phyloP scores from a whole-genome alignment of 2,329 filamentous ascomycete genomes.

The Diaporthe sp. region DNA sequence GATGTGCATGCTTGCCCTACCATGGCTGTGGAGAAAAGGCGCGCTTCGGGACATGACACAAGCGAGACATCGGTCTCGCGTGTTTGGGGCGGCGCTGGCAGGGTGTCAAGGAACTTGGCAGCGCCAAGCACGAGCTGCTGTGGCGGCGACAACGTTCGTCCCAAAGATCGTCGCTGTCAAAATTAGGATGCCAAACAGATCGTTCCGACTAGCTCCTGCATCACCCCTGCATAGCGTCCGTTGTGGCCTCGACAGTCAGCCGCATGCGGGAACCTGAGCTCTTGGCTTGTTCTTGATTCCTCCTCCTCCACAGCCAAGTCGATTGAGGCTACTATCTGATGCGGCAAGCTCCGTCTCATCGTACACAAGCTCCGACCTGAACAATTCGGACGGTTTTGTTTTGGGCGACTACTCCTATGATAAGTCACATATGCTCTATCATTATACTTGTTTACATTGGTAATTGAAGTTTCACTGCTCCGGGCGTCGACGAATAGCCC shows the following conservation, averaged over 20 bases:
- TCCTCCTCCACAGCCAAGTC: not conserved
- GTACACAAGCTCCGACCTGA: not conserved
- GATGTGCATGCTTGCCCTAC: too few relatives aligned
- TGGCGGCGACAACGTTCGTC: constrained; percentile 12
- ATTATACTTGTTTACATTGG: not conserved
- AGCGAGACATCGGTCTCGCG: constrained; percentile 22
- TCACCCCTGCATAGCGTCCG: not conserved
- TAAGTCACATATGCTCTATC: not conserved
- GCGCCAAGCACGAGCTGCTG: constrained; percentile 26
- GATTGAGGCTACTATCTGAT: not conserved
- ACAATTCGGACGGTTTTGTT: not conserved
- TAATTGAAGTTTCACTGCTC: not conserved
- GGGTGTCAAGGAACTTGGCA: not conserved
- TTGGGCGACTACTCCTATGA: not conserved
- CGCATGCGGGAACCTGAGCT: not conserved
- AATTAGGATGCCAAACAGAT: constrained; percentile 1
- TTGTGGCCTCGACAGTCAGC: not conserved
- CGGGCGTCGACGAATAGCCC: not conserved
- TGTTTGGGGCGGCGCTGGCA: constrained; percentile 12
- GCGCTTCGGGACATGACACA: constrained; percentile 1
- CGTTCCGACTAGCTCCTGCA: not conserved
- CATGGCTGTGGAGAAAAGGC: not conserved
- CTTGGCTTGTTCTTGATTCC: not conserved
- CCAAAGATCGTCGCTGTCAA: not conserved
- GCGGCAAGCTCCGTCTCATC: constrained; percentile 22